A percentile compares a stretch with the other conserved stretches of the same genome.
phyloP scores from a whole-genome alignment of 129 eudicot species.

The Gnaphalium uliginosum region DNA sequence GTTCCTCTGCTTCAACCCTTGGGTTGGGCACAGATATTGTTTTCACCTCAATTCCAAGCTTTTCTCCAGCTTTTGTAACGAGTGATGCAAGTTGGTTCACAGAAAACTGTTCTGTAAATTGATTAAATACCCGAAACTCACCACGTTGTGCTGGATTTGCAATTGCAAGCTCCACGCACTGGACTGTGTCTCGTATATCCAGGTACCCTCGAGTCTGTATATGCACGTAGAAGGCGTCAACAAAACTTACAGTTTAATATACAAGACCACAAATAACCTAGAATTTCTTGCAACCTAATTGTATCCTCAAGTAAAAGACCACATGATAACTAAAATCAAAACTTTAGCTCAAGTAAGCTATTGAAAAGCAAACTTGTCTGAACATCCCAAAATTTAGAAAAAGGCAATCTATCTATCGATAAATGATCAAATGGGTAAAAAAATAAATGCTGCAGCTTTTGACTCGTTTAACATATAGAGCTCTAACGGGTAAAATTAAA shows the following conservation, averaged over 20 bases:
- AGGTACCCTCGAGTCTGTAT: slow-evolving; percentile 93
- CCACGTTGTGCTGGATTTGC: slow-evolving; percentile 97
- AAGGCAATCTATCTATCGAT: not conserved
- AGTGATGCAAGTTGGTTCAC: slow-evolving; percentile 90
- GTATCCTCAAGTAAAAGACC: not conserved
- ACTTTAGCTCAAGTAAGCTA: not conserved
- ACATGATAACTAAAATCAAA: not conserved
- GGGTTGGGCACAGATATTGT: slow-evolving; percentile 95
- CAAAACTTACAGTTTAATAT: not conserved
- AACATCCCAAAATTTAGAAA: not conserved
- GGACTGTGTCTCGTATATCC: slow-evolving; percentile 94
- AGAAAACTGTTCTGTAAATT: slow-evolving; percentile 93
- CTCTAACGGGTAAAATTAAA: not conserved
- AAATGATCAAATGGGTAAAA: not conserved
- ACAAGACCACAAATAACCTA: not conserved
- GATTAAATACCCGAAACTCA: slow-evolving; percentile 92
- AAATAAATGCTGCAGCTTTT: not conserved
- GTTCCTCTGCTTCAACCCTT: slow-evolving; percentile 98
- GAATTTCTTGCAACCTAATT: not conserved
- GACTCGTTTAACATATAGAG: not conserved
- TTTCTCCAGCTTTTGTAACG: slow-evolving; percentile 88
- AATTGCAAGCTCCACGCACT: slow-evolving; percentile 90
- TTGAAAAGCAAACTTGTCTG: not conserved
- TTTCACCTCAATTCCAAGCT: slow-evolving; percentile 80
- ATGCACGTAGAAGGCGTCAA: slow-evolving; percentile 19